Conservation (phyloP, 2,329 filamentous ascomycete species). For the Blumeria graminis region DNA sequence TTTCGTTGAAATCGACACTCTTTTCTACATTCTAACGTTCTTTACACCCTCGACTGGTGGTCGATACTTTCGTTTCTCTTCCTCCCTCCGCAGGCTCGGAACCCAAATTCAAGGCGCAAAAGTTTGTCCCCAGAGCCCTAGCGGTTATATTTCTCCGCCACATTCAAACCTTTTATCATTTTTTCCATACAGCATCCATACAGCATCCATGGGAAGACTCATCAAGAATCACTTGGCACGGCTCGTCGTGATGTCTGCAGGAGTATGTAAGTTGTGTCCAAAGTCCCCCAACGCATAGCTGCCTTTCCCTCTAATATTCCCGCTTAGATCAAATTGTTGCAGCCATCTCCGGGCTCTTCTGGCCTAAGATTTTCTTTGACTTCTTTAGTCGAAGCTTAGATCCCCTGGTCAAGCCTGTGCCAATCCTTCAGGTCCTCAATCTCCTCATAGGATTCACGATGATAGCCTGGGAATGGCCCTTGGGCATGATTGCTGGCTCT, state of each 20-base stretch:
- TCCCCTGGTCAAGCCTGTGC: conserved; percentile 62
- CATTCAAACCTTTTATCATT: too few relatives aligned
- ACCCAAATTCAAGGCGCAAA: too few relatives aligned
- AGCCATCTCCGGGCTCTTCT: conserved; percentile 75
- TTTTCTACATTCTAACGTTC: too few relatives aligned
- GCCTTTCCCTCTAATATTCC: background rate
- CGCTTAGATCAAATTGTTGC: conserved; percentile 60
- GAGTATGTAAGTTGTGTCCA: conserved; percentile 21
- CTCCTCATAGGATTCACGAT: conserved; percentile 56
- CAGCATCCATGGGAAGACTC: conserved; percentile 57
- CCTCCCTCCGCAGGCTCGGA: too few relatives aligned
- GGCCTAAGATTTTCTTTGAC: conserved; percentile 98
- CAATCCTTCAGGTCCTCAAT: conserved; percentile 75
- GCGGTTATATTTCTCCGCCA: too few relatives aligned
- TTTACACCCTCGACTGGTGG: too few relatives aligned
- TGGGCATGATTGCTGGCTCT: conserved; percentile 52
- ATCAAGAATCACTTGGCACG: conserved; percentile 99
- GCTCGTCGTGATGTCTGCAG: conserved; percentile 72
- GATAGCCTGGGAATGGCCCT: conserved; percentile 77
- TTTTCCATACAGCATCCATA: too few relatives aligned
- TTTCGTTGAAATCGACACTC: too few relatives aligned
- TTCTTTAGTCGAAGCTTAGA: conserved; percentile 83
- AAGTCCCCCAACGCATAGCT: conserved; percentile 3
- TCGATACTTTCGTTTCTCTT: too few relatives aligned
- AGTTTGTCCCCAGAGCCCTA: too few relatives aligned